phyloP scores from a whole-genome alignment of 164 flowering plant genomes.

The Stephania yunnanensis region DNA sequence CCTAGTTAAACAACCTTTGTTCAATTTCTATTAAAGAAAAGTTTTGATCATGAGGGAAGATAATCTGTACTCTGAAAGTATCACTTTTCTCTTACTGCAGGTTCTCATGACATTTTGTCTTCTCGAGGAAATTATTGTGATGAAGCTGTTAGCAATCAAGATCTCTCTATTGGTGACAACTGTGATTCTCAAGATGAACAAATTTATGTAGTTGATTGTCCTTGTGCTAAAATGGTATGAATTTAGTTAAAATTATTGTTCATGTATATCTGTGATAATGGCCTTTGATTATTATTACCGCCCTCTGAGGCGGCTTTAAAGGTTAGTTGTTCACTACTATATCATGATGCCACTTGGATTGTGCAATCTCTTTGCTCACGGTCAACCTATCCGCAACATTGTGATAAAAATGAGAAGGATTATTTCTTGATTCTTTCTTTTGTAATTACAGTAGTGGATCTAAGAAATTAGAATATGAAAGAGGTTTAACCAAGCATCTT shows the following conservation, averaged over 20 bases:
- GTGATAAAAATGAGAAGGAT: neutral
- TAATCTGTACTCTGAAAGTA: neutral
- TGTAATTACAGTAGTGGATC: neutral
- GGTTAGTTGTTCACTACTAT: neutral
- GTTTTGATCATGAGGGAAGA: neutral
- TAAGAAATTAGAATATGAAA: too few relatives aligned
- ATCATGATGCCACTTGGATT: neutral
- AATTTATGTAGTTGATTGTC: constrained; percentile 22
- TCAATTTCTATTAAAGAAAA: neutral
- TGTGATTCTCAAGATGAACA: constrained; percentile 24
- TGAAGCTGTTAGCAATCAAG: constrained; percentile 24
- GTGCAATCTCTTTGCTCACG: neutral
- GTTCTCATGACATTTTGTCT: constrained; percentile 18
- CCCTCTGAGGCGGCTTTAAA: neutral
- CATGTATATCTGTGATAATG: neutral
- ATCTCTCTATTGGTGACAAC: constrained; percentile 24
- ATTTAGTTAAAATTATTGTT: neutral
- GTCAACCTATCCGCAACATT: neutral
- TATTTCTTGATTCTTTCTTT: neutral
- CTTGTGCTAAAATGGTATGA: constrained; percentile 35
- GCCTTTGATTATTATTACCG: neutral
- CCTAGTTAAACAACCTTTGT: neutral
- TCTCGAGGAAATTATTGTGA: constrained; percentile 22
- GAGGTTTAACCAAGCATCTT: neutral
- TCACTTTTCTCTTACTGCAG: constrained; percentile 19